These are phyloP conservation scores for Gossypium davidsonii DNA, from an alignment of 441 rosid species.

Conservation along the genomic window DNA sequence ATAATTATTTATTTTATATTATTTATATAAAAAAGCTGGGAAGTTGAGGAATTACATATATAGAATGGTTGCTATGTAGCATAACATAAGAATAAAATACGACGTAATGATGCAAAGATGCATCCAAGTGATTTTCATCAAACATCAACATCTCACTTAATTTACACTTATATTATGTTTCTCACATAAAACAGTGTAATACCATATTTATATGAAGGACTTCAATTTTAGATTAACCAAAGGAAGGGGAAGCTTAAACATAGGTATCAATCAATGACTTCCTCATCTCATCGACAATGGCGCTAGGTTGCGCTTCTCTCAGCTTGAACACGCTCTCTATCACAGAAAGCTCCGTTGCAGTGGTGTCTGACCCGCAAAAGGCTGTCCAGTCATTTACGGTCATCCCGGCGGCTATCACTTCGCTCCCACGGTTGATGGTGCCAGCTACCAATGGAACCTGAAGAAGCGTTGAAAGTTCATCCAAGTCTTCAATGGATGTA, in stretches of 20 bases:
- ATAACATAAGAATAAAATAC: background rate
- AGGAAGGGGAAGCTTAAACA: constrained; percentile 32
- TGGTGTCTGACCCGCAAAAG: constrained; percentile 92
- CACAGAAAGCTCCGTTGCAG: constrained; percentile 80
- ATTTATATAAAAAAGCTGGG: background rate
- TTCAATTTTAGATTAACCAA: background rate
- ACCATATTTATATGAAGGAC: background rate
- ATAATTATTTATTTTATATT: too few relatives aligned
- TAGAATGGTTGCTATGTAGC: background rate
- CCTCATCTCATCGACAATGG: constrained; percentile 87
- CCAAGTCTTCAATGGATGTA: constrained; percentile 79
- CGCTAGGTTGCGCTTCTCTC: constrained; percentile 80
- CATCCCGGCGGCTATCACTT: constrained; percentile 83
- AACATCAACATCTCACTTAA: background rate
- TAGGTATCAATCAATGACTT: constrained; percentile 76
- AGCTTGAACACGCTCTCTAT: constrained; percentile 86
- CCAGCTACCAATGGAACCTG: constrained; percentile 92
- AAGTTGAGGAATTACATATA: background rate
- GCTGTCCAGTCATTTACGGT: constrained; percentile 88
- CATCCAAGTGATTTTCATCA: background rate
- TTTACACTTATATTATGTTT: background rate
- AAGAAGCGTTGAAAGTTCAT: constrained; percentile 84
- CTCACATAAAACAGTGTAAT: background rate
- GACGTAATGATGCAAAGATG: background rate
- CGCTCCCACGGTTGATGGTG: constrained; percentile 87